A percentile compares a stretch with the other conserved stretches of the same genome.
These are phyloP conservation scores for Neonectria faginata DNA, from an alignment of 2,329 filamentous ascomycete species.

Conservation along the genomic window DNA sequence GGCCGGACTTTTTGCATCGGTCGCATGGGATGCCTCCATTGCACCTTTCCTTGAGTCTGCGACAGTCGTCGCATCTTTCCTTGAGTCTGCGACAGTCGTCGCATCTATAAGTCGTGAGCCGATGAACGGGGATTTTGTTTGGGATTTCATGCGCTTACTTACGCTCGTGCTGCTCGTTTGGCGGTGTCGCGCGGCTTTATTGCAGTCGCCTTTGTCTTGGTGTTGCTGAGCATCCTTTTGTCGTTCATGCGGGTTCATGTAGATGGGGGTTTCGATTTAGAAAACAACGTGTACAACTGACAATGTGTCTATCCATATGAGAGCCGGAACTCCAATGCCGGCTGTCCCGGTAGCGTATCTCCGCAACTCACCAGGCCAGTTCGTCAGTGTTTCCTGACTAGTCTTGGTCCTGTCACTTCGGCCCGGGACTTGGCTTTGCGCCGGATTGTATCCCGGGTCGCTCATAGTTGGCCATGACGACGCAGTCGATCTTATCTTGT, in stretches of 20 bases:
- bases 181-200: not conserved
- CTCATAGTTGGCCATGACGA: not conserved
- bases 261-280: not conserved
- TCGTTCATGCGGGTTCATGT: not conserved
- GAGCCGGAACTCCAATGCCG: not conserved
- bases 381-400: not conserved
- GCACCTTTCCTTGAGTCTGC: constrained; percentile 39
- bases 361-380: not conserved
- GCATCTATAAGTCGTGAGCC: constrained; percentile 26
- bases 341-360: not conserved
- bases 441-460: not conserved
- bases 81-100: constrained; percentile 39
- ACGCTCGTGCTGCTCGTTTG: constrained; percentile 15
- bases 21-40: constrained; percentile 34
- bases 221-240: not conserved
- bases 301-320: not conserved
- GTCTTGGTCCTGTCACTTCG: not conserved
- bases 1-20: constrained; percentile 34
- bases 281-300: not conserved
- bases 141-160: not conserved
- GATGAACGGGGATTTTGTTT: no score
- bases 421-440: not conserved
- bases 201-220: not conserved
- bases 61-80: constrained; percentile 41
- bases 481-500: no score